phyloP scores from a whole-genome alignment of 306 rosid species.

The Senna tora region DNA sequence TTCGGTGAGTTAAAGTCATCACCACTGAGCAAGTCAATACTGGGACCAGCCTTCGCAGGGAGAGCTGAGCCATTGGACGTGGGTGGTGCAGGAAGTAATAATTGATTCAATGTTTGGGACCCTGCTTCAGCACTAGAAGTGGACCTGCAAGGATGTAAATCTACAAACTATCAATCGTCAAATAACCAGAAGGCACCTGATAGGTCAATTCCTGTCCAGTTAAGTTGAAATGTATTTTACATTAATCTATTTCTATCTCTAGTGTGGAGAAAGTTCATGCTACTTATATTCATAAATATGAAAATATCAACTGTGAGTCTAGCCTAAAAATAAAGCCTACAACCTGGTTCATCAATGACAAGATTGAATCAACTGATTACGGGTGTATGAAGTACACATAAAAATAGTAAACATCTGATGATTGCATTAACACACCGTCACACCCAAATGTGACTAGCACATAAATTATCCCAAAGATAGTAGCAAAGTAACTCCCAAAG shows the following conservation, averaged over 20 bases:
- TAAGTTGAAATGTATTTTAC: conserved; percentile 16
- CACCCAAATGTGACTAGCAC: no score
- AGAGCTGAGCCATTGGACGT: conserved; percentile 56
- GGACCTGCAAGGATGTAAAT: conserved; percentile 52
- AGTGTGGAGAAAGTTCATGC: neutral
- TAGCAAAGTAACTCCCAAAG: conserved; percentile 24
- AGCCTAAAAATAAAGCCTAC: conserved; percentile 25
- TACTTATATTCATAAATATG: conserved; percentile 29
- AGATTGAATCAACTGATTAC: conserved; percentile 24
- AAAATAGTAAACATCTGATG: no score
- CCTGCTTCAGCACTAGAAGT: conserved; percentile 63
- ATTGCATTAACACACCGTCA: no score
- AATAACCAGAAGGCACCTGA: conserved; percentile 33
- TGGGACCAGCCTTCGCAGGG: conserved; percentile 58
- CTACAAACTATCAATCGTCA: conserved; percentile 33
- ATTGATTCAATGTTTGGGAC: conserved; percentile 72
- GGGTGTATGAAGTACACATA: conserved; percentile 17
- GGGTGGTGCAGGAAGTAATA: conserved; percentile 78
- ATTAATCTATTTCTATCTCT: conserved; percentile 19
- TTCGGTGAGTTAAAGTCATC: conserved; percentile 83
- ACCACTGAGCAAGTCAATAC: conserved; percentile 92
- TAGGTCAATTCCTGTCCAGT: conserved; percentile 25
- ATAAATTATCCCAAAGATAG: conserved; percentile 22
- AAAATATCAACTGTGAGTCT: conserved; percentile 17
- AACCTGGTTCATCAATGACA: conserved; percentile 7